Conservation (phyloP, 805 yeast species). For the Ogataea saltuana region DNA sequence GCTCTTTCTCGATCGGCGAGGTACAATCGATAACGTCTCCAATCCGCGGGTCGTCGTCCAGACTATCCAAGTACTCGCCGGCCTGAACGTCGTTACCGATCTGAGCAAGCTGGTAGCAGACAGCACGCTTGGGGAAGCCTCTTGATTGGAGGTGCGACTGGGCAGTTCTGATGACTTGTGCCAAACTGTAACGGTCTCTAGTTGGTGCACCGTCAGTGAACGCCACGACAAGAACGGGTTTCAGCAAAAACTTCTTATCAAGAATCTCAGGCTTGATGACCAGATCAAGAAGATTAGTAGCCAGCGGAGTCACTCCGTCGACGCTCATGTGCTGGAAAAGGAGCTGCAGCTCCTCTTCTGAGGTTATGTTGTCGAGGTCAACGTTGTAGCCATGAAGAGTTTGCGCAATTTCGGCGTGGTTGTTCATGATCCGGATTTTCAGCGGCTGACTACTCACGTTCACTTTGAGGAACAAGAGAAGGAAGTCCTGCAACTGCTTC, state of each 20-base stretch:
- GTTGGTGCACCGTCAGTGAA: constrained; percentile 31
- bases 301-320: constrained; percentile 27
- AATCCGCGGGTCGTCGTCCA: constrained; percentile 20
- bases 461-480: constrained; percentile 20
- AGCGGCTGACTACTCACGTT: constrained; percentile 27
- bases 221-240: constrained; percentile 23
- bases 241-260: constrained; percentile 12
- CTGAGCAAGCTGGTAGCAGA: constrained; percentile 30
- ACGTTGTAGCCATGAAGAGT: constrained; percentile 9
- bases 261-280: constrained; percentile 25
- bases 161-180: constrained; percentile 14
- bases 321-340: constrained; percentile 21
- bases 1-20: constrained; percentile 27
- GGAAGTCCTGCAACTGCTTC: constrained; percentile 22
- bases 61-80: constrained; percentile 24
- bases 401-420: constrained; percentile 20
- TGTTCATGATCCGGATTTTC: constrained; percentile 25
- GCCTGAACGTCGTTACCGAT: constrained; percentile 27
- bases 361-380: constrained; percentile 23
- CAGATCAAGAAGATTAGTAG: constrained; percentile 20
- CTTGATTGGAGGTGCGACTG: constrained; percentile 16
- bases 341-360: constrained; percentile 19
- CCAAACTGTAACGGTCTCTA: constrained; percentile 18
- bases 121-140: constrained; percentile 18
- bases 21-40: constrained; percentile 32